phyloP scores from a whole-genome alignment of 2,329 filamentous ascomycete species.

The Alternaria dauci region DNA sequence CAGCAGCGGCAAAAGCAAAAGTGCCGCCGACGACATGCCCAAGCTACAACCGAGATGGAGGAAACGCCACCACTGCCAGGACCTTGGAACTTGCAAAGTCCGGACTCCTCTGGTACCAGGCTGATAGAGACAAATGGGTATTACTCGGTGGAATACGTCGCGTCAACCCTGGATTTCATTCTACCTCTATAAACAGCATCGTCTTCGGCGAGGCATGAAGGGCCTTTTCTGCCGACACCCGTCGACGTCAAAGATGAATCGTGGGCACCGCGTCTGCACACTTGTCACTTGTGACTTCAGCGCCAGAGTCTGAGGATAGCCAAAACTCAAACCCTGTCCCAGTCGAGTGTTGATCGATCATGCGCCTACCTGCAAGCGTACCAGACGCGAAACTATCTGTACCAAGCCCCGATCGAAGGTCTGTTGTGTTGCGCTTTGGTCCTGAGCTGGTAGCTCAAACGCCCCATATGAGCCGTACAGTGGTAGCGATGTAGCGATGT shows the following conservation, averaged over 20 bases:
- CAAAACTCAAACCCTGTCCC: slow-evolving; percentile 9
- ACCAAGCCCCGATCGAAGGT: not conserved
- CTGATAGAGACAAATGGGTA: not conserved
- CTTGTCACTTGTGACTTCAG: not conserved
- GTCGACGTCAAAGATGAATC: slow-evolving; percentile 3
- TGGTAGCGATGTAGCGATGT: slow-evolving; percentile 7
- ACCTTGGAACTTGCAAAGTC: not conserved
- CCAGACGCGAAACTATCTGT: not conserved
- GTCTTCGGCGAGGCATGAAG: not conserved
- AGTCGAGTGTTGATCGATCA: not conserved
- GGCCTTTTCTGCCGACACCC: not conserved
- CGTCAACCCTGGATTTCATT: not conserved
- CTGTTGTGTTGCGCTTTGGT: not conserved
- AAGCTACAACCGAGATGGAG: not conserved
- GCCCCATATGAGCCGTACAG: not conserved
- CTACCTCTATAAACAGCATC: not conserved
- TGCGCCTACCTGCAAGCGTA: not conserved
- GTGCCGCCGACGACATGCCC: slow-evolving; percentile 8
- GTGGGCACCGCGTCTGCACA: not conserved
- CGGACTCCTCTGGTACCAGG: not conserved
- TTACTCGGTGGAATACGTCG: not conserved
- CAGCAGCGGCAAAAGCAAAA: slow-evolving; percentile 5
- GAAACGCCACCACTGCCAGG: slow-evolving; percentile 3
- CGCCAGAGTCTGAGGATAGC: slow-evolving; percentile 6
- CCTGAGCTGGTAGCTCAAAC: not conserved